Percentiles rank a stretch among this genome's conserved stretches.
Conservation (phyloP, 495 filamentous ascomycete genomes). For the Penicillium roqueforti region DNA sequence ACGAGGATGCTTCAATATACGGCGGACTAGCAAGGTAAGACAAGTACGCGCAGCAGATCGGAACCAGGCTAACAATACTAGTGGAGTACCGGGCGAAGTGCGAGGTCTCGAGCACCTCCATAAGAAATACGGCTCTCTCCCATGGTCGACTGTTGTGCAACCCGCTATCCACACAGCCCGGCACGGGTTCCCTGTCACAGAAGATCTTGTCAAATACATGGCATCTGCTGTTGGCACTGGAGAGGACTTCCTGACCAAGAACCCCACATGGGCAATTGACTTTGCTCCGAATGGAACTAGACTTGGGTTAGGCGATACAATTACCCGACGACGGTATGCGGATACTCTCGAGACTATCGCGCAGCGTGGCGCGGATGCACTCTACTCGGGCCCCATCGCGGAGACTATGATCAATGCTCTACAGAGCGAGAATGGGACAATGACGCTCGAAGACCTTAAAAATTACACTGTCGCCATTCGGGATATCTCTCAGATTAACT, state of each 20-base stretch:
- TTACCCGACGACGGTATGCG: conserved; percentile 75
- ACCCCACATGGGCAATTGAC: conserved; percentile 78
- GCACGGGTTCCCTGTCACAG: conserved; percentile 65
- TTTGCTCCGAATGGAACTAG: conserved; percentile 80
- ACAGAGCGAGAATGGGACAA: conserved; percentile 64
- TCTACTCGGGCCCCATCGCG: conserved; percentile 71
- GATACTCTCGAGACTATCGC: conserved; percentile 74
- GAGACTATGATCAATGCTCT: conserved; percentile 67
- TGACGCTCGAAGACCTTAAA: conserved; percentile 73
- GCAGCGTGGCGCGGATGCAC: conserved; percentile 60
- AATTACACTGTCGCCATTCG: conserved; percentile 64
- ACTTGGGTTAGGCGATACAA: conserved; percentile 64
- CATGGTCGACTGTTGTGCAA: conserved; percentile 64
- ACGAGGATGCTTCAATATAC: conserved; percentile 41
- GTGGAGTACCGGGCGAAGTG: conserved; percentile 80
- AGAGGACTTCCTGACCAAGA: conserved; percentile 61
- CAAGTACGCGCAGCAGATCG: accelerated
- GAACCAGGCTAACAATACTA: conserved; percentile 16
- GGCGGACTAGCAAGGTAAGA: conserved; percentile 63
- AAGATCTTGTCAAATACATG: conserved; percentile 72
- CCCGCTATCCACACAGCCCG: conserved; percentile 73
- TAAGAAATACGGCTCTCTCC: conserved; percentile 62
- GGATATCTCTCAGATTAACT: conserved; percentile 60
- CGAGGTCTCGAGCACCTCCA: conserved; percentile 74
- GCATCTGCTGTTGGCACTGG: conserved; percentile 31